Evolutionary conservation across 306 rosid genomes (phyloP), one percentile per base, ranked within the genome.

Genomic region (Vigna hirtella): DNA sequence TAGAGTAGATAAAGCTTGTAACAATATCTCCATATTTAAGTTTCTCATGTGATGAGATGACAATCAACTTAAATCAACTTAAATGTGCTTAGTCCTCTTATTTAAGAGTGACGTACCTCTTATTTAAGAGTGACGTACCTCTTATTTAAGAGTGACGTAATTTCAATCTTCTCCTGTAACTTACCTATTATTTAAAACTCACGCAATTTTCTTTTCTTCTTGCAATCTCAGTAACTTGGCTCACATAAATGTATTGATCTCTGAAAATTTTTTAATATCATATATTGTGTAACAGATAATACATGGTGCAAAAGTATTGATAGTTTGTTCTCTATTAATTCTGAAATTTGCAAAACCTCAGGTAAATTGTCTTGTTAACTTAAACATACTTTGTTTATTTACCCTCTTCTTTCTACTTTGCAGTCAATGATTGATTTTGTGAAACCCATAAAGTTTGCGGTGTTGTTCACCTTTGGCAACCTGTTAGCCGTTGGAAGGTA

Each of bases 401-500:
- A 4, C 26, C 3, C 2, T 32, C 11, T 34, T n/a, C 9, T 70
- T 63, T 76, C 74, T 86, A 66, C 82, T 85, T 85, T 83, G 93
- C 96, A 95, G 98, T 95, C 98, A 34, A 22, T 91, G 85, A 76
- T 91, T 77, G 91, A 92, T 70, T 92, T 95, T 81, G 89, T 77
- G 55, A 91, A 89, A 79, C 97, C 98, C 78, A 83, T 94, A 85
- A 94, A 92, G 71, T 92, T 94, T 83, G 92, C 97, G 48, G 48
- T 88, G 49, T 84, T 94, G 73, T 94, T 94, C 91, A 89, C 97
- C 68, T 87, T 89, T 81, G 97, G 97, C 82, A 92, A 94, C 83
- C 76, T 94, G 65, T 86, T 90, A 83, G 98, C 98, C 28, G 91
- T 92, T 74, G 98, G 98, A 89, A 94, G 98, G 98, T 94, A 86